phyloP scores from a whole-genome alignment of 1,284 basidiomycete species.

The Xanthoconium separans region DNA sequence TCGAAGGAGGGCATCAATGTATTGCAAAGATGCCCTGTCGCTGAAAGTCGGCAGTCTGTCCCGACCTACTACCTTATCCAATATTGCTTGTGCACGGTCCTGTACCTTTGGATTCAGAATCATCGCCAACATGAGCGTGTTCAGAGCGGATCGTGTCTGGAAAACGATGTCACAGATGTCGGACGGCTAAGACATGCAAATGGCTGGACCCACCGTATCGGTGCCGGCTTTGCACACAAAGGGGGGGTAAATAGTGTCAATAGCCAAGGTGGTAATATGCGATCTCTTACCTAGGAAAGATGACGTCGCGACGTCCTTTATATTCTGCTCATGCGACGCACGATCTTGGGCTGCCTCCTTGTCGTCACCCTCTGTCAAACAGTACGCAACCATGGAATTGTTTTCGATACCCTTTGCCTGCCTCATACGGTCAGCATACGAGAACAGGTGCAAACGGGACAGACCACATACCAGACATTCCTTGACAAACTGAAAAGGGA shows the following conservation, averaged over 20 bases:
- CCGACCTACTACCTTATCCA: slow-evolving; percentile 26
- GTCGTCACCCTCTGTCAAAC: slow-evolving; percentile 6
- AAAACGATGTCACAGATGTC: background rate
- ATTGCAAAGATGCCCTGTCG: slow-evolving; percentile 23
- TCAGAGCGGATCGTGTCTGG: slow-evolving; percentile 26
- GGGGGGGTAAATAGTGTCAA: background rate
- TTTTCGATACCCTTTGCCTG: slow-evolving; percentile 20
- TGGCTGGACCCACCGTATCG: slow-evolving; percentile 19
- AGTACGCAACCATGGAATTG: slow-evolving; percentile 19
- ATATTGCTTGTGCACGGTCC: slow-evolving; percentile 20
- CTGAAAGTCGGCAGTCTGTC: slow-evolving; percentile 21
- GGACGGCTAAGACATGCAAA: background rate
- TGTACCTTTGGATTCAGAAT: slow-evolving; percentile 27
- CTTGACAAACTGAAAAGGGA: slow-evolving; percentile 35
- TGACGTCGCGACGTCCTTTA: slow-evolving; percentile 21
- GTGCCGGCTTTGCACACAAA: slow-evolving; percentile 17
- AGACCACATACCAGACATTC: slow-evolving; percentile 28
- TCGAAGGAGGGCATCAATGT: slow-evolving; percentile 28
- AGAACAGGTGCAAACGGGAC: background rate
- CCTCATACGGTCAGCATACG: background rate
- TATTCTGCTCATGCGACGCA: slow-evolving; percentile 12
- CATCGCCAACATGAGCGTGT: slow-evolving; percentile 22
- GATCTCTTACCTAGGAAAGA: slow-evolving; percentile 19
- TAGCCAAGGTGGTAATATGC: background rate
- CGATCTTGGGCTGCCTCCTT: background rate